phyloP scores from a whole-genome alignment of 2,329 filamentous ascomycete species.

The Cordyceps javanica region DNA sequence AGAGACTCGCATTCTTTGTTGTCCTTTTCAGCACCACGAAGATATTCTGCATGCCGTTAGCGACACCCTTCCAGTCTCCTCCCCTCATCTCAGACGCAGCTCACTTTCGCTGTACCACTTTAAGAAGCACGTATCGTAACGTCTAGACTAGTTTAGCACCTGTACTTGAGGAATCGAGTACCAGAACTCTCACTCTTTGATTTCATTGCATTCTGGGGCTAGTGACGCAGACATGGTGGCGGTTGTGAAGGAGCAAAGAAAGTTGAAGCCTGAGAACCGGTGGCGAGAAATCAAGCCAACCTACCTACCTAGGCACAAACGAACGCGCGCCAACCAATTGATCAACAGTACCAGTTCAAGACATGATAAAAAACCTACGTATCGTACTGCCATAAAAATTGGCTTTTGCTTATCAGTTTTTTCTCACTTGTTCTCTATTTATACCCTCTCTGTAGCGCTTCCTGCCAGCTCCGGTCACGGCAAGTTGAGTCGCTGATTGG shows the following conservation, averaged over 20 bases:
- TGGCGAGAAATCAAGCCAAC: slow-evolving; percentile 13
- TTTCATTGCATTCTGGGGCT: slow-evolving; percentile 88
- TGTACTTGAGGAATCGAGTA: neutral
- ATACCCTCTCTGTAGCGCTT: neutral
- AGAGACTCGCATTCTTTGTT: slow-evolving; percentile 79
- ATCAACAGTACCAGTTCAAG: neutral
- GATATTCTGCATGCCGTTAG: slow-evolving; percentile 60
- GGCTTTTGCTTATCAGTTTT: no score
- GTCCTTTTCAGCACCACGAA: slow-evolving; percentile 73
- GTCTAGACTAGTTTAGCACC: slow-evolving; percentile 44
- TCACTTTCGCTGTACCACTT: slow-evolving; percentile 99
- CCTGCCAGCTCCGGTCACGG: neutral
- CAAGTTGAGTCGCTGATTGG: slow-evolving; percentile 6
- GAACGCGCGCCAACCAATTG: neutral
- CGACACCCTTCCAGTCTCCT: slow-evolving; percentile 10
- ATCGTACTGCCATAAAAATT: no score
- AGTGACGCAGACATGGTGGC: slow-evolving; percentile 81
- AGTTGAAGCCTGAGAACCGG: neutral
- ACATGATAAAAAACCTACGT: neutral
- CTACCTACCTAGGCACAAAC: slow-evolving; percentile 2
- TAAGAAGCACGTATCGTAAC: slow-evolving; percentile 94
- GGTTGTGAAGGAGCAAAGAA: slow-evolving; percentile 10
- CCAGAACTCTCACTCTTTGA: slow-evolving; percentile 70
- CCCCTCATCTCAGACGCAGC: slow-evolving; percentile 25
- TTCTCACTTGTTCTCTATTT: neutral